Evolutionary conservation across 2,329 filamentous ascomycete species (phyloP).

Genomic region (Triangularia verruculosa): DNA sequence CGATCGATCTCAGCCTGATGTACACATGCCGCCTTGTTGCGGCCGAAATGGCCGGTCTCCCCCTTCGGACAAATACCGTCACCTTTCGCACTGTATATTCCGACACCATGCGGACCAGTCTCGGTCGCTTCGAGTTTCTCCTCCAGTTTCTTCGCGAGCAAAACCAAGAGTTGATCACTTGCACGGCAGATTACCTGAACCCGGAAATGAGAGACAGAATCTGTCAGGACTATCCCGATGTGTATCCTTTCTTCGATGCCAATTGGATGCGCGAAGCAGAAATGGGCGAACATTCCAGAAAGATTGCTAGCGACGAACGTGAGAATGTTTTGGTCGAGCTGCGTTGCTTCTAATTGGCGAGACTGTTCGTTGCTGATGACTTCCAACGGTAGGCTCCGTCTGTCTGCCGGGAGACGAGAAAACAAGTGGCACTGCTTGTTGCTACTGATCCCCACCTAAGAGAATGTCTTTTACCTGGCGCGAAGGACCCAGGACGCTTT

Average conservation of each 20-base stretch:
- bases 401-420: not conserved
- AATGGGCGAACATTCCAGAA: not conserved
- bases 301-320: not conserved
- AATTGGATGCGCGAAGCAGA: not conserved
- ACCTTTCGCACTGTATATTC: not conserved
- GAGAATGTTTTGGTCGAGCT: not conserved
- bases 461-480: not conserved
- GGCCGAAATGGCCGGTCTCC: not conserved
- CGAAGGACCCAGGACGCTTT: not conserved
- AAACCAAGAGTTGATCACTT: not conserved
- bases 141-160: not conserved
- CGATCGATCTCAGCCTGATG: not conserved
- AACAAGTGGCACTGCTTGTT: not conserved
- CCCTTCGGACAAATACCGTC: not conserved
- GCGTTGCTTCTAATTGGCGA: no score
- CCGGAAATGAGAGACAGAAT: not conserved
- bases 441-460: not conserved
- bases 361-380: not conserved
- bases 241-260: not conserved
- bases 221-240: not conserved
- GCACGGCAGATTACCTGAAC: not conserved
- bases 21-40: not conserved
- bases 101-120: not conserved
- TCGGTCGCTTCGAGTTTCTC: conserved; percentile 1
- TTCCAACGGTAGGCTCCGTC: not conserved